A percentile compares a stretch with the other conserved stretches of the same genome.
phyloP scores from a whole-genome alignment of 192 early-diverging fungal species.

The Umbelopsis isabellina region DNA sequence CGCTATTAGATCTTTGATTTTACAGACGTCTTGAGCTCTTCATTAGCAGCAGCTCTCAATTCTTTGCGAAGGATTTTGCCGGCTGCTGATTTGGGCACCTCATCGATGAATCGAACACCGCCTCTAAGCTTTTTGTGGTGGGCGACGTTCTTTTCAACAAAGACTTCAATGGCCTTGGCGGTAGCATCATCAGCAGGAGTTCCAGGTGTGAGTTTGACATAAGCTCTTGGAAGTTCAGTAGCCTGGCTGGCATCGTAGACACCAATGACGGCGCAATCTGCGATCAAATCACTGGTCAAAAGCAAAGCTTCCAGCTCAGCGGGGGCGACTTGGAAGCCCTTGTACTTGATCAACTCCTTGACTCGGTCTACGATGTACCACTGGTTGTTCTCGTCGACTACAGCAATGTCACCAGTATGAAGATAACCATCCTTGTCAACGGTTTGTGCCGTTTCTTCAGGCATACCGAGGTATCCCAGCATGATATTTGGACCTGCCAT shows the following conservation, averaged over 20 bases:
- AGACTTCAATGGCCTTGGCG: slow-evolving; percentile 51
- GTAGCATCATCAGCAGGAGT: slow-evolving; percentile 39
- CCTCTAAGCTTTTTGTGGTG: slow-evolving; percentile 82
- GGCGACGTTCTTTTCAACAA: slow-evolving; percentile 62
- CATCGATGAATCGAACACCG: slow-evolving; percentile 72
- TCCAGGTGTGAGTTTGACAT: slow-evolving; percentile 65
- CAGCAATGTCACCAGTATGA: slow-evolving; percentile 63
- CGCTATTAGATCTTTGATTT: slow-evolving; percentile 2
- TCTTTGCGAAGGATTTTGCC: slow-evolving; percentile 86
- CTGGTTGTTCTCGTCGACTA: slow-evolving; percentile 52
- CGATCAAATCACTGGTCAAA: slow-evolving; percentile 50
- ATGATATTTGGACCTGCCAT: slow-evolving; percentile 46
- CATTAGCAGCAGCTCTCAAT: slow-evolving; percentile 22
- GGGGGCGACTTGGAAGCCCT: slow-evolving; percentile 70
- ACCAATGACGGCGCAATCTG: slow-evolving; percentile 73
- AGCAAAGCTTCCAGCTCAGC: slow-evolving; percentile 69
- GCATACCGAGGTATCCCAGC: slow-evolving; percentile 51
- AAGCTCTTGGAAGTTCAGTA: slow-evolving; percentile 82
- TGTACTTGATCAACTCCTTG: slow-evolving; percentile 60
- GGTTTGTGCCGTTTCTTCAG: slow-evolving; percentile 42
- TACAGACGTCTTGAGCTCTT: slow-evolving; percentile 16
- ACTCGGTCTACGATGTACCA: slow-evolving; percentile 73
- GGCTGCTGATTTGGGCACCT: slow-evolving; percentile 76
- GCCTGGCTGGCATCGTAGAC: slow-evolving; percentile 64
- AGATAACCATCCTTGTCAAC: slow-evolving; percentile 57